These are phyloP conservation scores for Lachancea quebecensis DNA, from an alignment of 805 yeast species.

Conservation along the genomic window DNA sequence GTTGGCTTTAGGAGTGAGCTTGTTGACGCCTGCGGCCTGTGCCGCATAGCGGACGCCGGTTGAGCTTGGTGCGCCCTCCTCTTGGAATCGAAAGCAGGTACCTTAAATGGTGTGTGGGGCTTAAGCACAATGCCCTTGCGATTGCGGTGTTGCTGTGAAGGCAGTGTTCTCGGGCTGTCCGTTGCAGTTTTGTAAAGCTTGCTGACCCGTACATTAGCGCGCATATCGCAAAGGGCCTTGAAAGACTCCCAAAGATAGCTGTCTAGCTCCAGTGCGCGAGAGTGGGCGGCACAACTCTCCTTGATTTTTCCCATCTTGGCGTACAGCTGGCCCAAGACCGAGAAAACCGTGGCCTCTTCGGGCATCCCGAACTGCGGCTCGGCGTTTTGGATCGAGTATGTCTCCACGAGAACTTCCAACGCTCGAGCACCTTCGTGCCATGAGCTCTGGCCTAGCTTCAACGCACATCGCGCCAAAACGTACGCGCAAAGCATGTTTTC, in stretches of 20 bases:
- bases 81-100: slow-evolving; percentile 12
- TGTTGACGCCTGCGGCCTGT: slow-evolving; percentile 6
- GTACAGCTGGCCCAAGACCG: slow-evolving; percentile 65
- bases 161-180: neutral
- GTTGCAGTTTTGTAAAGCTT: slow-evolving; percentile 1
- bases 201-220: slow-evolving; percentile 37
- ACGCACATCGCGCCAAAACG: slow-evolving; percentile 60
- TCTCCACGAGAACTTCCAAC: neutral
- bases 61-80: neutral
- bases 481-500: slow-evolving; percentile 70
- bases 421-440: slow-evolving; percentile 5
- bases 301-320: slow-evolving; percentile 50
- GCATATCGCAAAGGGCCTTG: slow-evolving; percentile 63
- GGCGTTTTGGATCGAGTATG: neutral
- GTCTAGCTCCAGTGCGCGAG: slow-evolving; percentile 62
- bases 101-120: slow-evolving; percentile 10
- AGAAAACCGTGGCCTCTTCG: slow-evolving; percentile 61
- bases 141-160: neutral
- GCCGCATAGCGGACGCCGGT: neutral
- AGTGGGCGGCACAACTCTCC: slow-evolving; percentile 59
- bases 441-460: slow-evolving; percentile 10
- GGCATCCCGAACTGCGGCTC: slow-evolving; percentile 36
- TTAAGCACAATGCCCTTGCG: slow-evolving; percentile 2
- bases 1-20: slow-evolving; percentile 8
- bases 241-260: slow-evolving; percentile 86